Base-by-base conservation (phyloP, 2,329 filamentous ascomycete species). In the Hortaea sp. region DNA sequence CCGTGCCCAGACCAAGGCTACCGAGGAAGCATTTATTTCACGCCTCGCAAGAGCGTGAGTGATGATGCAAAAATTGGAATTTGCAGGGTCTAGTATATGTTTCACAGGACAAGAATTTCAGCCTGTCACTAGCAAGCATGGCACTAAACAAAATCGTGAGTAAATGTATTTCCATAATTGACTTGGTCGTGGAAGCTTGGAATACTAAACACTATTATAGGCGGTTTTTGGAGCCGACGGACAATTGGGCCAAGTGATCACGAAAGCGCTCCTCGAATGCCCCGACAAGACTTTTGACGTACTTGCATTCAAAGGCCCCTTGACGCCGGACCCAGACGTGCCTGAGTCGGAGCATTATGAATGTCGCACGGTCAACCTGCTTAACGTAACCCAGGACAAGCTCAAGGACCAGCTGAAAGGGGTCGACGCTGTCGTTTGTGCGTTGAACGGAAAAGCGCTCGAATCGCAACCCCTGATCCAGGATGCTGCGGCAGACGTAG, bases 171-270 rank as follows among this genome's bases (percentile, higher is more conserved):
- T 20, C 20, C 20, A 20, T 20, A 20, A 2, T 20, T 20, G 2
- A 20, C 20, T 20, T 20, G 20, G 20, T 20, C 20, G 20, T 20
- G 20, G 20, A 20, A 20, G 2, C 20, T 20, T 20, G 20, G 20
- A 20, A 20, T 20, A 20, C 20, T 20, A 20, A 35, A 35, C 32
- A 35, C 32, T 35, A 3, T 35, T 35, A 35, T 35, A 9, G 32
- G 32, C 32, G n/a, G 32, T 44, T 34, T 44, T 44, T 13, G 42
- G 42, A 2, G 42, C 42, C 12, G 38, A 38, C 30, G 42, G 42
- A 1, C 42, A 38, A 27, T 34, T 44, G 5, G 42, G 42, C 20
- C 42, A 44, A 35, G 20, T 12, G 10, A 44, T 38, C 32, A 29
- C 30, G 20, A 38, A 44, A 12, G 42, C 42, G 7, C 34, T 44